phyloP scores from a whole-genome alignment of 2,329 filamentous ascomycete genomes.

The Fusarium duplospermum region DNA sequence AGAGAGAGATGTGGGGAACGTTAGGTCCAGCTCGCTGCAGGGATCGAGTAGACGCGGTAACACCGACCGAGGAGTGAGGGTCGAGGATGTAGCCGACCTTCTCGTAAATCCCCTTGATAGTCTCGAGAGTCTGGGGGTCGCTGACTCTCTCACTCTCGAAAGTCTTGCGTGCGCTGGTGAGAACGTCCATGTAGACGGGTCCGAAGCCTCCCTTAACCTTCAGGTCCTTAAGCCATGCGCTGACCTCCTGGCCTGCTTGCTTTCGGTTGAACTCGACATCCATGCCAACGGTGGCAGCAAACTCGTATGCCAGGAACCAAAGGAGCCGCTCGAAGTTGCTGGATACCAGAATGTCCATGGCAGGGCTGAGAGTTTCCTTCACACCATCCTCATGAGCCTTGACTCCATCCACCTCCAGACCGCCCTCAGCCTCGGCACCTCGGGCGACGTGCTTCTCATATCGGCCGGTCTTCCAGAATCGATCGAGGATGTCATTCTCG shows the following conservation, averaged over 20 bases:
- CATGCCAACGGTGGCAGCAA: slow-evolving; percentile 68
- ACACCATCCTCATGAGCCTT: slow-evolving; percentile 78
- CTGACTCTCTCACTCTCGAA: slow-evolving; percentile 85
- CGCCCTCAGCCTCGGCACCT: slow-evolving; percentile 68
- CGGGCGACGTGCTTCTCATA: slow-evolving; percentile 86
- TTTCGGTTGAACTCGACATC: slow-evolving; percentile 74
- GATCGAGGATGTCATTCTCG: slow-evolving; percentile 95
- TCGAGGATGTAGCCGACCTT: slow-evolving; percentile 84
- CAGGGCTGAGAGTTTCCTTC: slow-evolving; percentile 91
- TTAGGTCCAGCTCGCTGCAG: slow-evolving; percentile 63
- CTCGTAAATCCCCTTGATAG: slow-evolving; percentile 68
- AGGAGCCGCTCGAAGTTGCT: slow-evolving; percentile 97
- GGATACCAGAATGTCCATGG: slow-evolving; percentile 97
- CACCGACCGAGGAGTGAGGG: slow-evolving; percentile 90
- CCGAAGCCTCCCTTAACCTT: slow-evolving; percentile 86
- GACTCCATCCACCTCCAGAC: slow-evolving; percentile 71
- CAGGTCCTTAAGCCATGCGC: slow-evolving; percentile 80
- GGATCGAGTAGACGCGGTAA: slow-evolving; percentile 80
- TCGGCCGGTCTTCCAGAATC: slow-evolving; percentile 90
- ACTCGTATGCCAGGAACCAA: slow-evolving; percentile 89
- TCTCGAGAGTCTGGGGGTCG: slow-evolving; percentile 74
- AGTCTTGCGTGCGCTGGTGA: slow-evolving; percentile 75
- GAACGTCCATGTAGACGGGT: slow-evolving; percentile 78
- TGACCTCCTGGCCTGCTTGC: slow-evolving; percentile 80
- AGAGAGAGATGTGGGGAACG: slow-evolving; percentile 82